Evolutionary conservation across 306 rosid species (phyloP).

Genomic region (Prunus persica): Prunus_persica_NCBIv2 NC_034009.1:36317001-36317500

Average conservation of each 20-base stretch:
- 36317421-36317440: constrained; percentile 71
- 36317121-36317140: neutral
- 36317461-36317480: constrained; percentile 92
- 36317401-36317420: constrained; percentile 28
- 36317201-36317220: constrained; percentile 11
- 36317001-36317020: neutral
- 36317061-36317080: neutral
- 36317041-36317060: neutral
- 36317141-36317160: constrained; percentile 9
- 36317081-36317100: constrained; percentile 10
- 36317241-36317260: constrained; percentile 10
- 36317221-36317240: constrained; percentile 10
- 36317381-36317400: constrained; percentile 22
- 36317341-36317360: neutral
- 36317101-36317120: neutral
- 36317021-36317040: neutral
- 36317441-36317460: constrained; percentile 99
- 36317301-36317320: neutral
- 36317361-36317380: constrained; percentile 15
- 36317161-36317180: constrained; percentile 8
- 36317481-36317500: constrained; percentile 81
- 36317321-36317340: neutral
- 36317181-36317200: constrained; percentile 7
- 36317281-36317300: neutral
- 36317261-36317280: constrained; percentile 2